Base-by-base conservation (phyloP, 768 basidiomycete species). In the Boletus rubroflammeus region DNA sequence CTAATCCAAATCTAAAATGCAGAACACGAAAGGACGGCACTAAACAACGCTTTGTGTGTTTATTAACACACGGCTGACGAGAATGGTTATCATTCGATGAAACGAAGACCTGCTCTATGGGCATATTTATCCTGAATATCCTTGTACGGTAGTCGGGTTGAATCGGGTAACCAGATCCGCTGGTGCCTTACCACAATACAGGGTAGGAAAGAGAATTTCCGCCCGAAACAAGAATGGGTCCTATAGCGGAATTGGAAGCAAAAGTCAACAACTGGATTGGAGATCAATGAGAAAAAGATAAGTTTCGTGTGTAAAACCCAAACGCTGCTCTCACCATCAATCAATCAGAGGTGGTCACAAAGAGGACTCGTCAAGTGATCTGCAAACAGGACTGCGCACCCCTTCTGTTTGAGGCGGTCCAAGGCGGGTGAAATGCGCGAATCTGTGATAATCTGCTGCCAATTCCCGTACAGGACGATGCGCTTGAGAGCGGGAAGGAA, bases 391-490 rank as follows among this genome's bases (percentile, higher is more conserved):
- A 78, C 47, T 10, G 38, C 26, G 47, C 73, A 70, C 6, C 74
- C 73, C 26, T 67, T 73, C 13, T 66, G 61, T n/a, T 44, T 53
- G 44, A 82, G 56, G 28, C 62, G 56, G 35, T 72, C 62, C 51
- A 64, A 57, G 43, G 72, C 67, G 5, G 57, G 48, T 28, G 41
- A 61, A 55, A 80, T 79, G 21, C 69, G 73, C n/a, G 68, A 61
- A 57, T 81, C 74, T 0, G 52, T 42, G 8, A 74, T 47, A 32
- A 76, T 71, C 11, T 67, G 58, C 21, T 65, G 67, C 83, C 85
- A 86, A 44, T 81, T 71, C 11, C 84, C 84, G 54, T 82, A 74
- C 19, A 87, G 63, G 26, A 77, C 55, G 4, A 87, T 59, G 14
- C 59, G 62, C 44, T 65, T 64, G 17, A 88, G 75, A 23, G 73